Evolutionary conservation across 164 flowering plant genomes (phyloP), one percentile per base, ranked within the genome.

Genomic region (Cinnamomum micranthum): DNA sequence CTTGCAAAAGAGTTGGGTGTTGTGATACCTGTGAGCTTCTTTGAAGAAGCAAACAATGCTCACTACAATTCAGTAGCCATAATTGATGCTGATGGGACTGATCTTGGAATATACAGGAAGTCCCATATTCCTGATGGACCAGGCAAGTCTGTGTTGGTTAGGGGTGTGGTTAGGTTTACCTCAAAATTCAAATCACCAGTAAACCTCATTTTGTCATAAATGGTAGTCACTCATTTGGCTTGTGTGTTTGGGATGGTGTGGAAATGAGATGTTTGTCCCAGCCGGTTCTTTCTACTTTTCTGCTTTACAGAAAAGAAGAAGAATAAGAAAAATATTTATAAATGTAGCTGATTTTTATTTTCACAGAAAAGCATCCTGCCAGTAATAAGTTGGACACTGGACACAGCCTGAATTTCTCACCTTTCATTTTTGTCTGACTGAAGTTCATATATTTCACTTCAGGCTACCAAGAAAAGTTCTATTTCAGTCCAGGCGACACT

Each of bases 81-180:
- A 76, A 92, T 96, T 83, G 98, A 96, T 85, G 98, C 97, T 77
- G 98, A 96, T 87, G 98, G 99, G 14, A 76, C 90, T 62, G 95
- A 91, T 83, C 91, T 95, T 78, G 99, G 99, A 74, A 80, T 95
- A 24, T 95, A 93, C 67, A 86, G 99, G 75, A 95, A 95, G 80
- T 95, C 99, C 41, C 99, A 95, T 82, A 92, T 95, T 75, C 98
- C 97, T 28, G 99, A 93, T 86, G 97, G 98, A 81, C 97, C 98
- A 81, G 99, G 98, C 86, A 77, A 79, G 77, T 66, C 12, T 52
- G 10, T 23, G 20, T 22, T 52, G 62, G 23, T 35, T 31, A 2
- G 2, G 19, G 50, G 7, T 14, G 60, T 55, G 20, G 0, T 55
- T 55, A 20, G 60, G 60, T 55, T 15, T 55, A 55, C 17, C 60